These are phyloP conservation scores for Noccaea bulbosa DNA, from an alignment of 345 rosid genomes.

Conservation along the genomic window DNA sequence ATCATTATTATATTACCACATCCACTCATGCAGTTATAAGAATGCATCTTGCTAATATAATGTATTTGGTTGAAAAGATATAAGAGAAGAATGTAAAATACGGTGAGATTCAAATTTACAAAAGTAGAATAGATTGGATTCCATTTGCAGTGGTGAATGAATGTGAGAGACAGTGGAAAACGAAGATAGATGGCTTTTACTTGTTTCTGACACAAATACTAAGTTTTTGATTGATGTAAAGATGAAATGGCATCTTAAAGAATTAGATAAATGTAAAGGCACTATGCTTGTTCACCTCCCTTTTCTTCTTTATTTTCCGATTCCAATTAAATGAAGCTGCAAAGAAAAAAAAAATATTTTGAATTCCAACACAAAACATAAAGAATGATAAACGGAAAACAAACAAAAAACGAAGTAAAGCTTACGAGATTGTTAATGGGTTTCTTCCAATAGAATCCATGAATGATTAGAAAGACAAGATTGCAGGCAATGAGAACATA, in stretches of 20 bases:
- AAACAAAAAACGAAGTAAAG: not conserved
- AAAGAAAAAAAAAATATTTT: not conserved
- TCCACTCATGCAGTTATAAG: not conserved
- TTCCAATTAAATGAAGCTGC: conserved; percentile 41
- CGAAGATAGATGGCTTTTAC: not conserved
- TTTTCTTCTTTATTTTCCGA: conserved; percentile 34
- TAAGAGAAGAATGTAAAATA: not conserved
- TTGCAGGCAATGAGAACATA: conserved; percentile 71
- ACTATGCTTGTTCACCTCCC: not conserved
- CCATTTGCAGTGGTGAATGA: not conserved
- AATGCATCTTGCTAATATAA: not conserved
- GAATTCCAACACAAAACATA: not conserved
- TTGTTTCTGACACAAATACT: not conserved
- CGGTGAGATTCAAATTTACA: conserved; percentile 1
- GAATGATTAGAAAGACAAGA: conserved; percentile 62
- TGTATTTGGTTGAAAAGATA: not conserved
- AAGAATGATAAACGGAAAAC: not conserved
- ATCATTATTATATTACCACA: not conserved
- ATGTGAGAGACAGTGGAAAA: not conserved
- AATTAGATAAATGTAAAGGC: not conserved
- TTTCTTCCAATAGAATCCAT: conserved; percentile 79
- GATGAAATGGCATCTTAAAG: not conserved
- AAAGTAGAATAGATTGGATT: not conserved
- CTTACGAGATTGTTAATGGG: conserved; percentile 76
- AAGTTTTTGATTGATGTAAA: not conserved